Evolutionary conservation across 1,284 basidiomycete genomes (phyloP).

Genomic region (Ganoderma boninense): DNA sequence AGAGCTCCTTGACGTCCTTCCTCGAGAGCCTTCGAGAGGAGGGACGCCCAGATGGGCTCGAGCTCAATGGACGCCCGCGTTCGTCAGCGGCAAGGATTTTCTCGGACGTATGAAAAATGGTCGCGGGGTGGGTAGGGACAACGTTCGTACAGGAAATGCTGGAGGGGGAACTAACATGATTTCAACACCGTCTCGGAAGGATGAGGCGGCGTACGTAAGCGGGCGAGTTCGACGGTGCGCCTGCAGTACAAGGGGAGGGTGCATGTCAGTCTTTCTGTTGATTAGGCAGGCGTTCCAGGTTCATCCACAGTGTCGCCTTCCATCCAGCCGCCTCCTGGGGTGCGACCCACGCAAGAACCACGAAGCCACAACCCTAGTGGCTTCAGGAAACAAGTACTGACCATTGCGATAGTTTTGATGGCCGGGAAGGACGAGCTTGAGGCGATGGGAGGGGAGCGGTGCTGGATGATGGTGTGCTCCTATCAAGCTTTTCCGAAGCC

Average conservation of each 20-base stretch:
- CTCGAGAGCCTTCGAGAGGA: constrained; percentile 97
- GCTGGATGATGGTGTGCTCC: constrained; percentile 20
- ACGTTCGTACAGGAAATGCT: background rate
- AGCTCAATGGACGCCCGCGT: constrained; percentile 87
- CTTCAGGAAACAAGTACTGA: constrained; percentile 28
- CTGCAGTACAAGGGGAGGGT: constrained; percentile 46
- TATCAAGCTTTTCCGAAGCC: constrained; percentile 23
- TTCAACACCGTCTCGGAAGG: constrained; percentile 96
- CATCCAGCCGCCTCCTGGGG: constrained; percentile 30
- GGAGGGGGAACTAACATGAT: constrained; percentile 79
- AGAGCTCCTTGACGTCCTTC: constrained; percentile 98
- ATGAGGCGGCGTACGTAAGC: constrained; percentile 94
- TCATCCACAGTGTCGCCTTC: constrained; percentile 27
- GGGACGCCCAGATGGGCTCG: constrained; percentile 97
- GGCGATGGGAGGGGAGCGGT: constrained; percentile 21
- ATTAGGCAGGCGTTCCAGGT: constrained; percentile 10
- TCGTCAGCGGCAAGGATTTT: constrained; percentile 89
- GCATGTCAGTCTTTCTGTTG: constrained; percentile 18
- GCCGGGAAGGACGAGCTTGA: constrained; percentile 25
- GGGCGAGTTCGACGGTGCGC: constrained; percentile 80
- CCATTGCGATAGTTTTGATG: constrained; percentile 33
- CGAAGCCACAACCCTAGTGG: background rate
- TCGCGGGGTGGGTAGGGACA: background rate
- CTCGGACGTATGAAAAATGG: constrained; percentile 67
- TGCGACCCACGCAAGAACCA: constrained; percentile 15